Base-by-base conservation (phyloP, 2,329 filamentous ascomycete genomes). In the Fusarium cyanostomum region DNA sequence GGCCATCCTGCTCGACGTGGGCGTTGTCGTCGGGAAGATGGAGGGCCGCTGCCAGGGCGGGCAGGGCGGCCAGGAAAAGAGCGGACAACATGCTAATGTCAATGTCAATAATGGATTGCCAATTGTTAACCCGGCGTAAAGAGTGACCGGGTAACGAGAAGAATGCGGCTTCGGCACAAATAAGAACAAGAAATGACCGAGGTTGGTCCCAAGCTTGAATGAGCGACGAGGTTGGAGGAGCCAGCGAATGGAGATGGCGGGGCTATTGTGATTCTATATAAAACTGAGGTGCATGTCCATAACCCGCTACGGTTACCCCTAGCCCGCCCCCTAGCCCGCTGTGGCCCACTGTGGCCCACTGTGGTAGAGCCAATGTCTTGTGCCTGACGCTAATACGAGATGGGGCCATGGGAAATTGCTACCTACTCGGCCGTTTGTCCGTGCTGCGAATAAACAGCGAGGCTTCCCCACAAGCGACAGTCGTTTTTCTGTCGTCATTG, bases 21-120 rank as follows among this genome's bases (percentile, higher is more conserved):
- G 42, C 30, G 52, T 68, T 69, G 56, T 71, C 66, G 55, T 67
- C 62, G 49, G 60, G 46, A 27, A 67, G 27, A 13, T 65, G 56
- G 18, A 64, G 37, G 26, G 71, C 58, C 33, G 15, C 53, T 15
- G 69, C 72, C 28, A 69, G 50, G 16, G 72, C 67, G 44, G 73
- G 74, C 66, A 73, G 52, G 13, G 66, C 66, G 56, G 70, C 66
- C 35, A 75, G 64, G 7, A 74, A 68, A 55, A 75, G 59, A 70
- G 72, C 38, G 64, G 69, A 72, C 58, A 73, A 60, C 74, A 77
- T 76, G 43, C 12, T 44, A 11, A 28, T 16, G 38, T 28, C 8
- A 61, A 43, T 64, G 44, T 31, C 27, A 39, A 50, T 42, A n/a
- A 15, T 15, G 12, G 35, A 42, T n/a, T 35, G 6, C 21, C 21